A percentile compares a stretch with the other conserved stretches of the same genome.
Evolutionary conservation across 208 protist species (phyloP).

Genomic region (Blastocrithidia nonstop): DNA sequence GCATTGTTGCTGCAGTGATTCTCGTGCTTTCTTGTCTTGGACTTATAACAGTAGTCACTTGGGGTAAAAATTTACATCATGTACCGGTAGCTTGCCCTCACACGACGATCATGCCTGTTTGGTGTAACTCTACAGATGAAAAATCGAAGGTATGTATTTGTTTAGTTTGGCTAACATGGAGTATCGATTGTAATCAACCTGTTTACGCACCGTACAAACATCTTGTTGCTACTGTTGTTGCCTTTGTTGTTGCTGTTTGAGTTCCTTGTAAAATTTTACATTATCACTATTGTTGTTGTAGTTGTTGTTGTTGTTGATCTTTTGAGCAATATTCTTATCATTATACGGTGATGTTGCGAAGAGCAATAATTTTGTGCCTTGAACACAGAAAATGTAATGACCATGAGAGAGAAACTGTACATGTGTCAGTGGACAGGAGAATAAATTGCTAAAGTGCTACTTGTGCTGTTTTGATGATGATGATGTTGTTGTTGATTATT

Average conservation of each 20-base stretch:
- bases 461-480: no score
- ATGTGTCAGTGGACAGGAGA: no score
- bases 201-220: slow-evolving; percentile 9
- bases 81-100: slow-evolving; percentile 16
- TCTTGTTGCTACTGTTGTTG: slow-evolving; percentile 9
- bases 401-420: no score
- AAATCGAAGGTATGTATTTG: slow-evolving; percentile 4
- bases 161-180: slow-evolving; percentile 11
- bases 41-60: slow-evolving; percentile 21
- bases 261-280: slow-evolving; percentile 12
- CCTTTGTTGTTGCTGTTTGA: slow-evolving; percentile 10
- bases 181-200: slow-evolving; percentile 13
- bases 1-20: background rate
- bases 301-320: background rate
- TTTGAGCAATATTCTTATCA: no score
- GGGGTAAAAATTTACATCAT: slow-evolving; percentile 20
- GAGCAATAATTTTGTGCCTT: no score
- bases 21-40: slow-evolving; percentile 8
- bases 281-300: slow-evolving; percentile 25
- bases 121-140: slow-evolving; percentile 14
- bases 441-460: no score
- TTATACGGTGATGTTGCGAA: no score
- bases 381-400: no score
- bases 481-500: no score
- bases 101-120: slow-evolving; percentile 45